These are phyloP conservation scores for Sarocladium oryzae DNA, from an alignment of 2,329 filamentous ascomycete species.

Conservation along the genomic window DNA sequence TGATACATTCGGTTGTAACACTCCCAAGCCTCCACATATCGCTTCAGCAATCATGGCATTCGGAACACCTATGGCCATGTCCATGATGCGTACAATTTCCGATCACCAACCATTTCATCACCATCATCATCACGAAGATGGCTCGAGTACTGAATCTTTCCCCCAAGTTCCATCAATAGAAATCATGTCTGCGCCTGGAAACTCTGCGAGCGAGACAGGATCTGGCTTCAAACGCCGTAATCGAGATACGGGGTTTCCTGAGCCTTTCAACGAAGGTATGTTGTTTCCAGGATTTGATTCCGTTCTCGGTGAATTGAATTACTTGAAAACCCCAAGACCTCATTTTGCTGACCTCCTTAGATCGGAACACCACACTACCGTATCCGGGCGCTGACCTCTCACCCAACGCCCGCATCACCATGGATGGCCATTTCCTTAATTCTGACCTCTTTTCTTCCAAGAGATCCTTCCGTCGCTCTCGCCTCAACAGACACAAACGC, in stretches of 20 bases:
- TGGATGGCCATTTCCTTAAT: constrained; percentile 40
- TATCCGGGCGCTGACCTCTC: constrained; percentile 56
- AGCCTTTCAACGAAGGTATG: constrained; percentile 42
- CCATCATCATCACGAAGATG: not conserved
- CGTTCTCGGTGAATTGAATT: too few species aligned
- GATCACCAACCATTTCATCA: not conserved
- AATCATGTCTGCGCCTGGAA: constrained; percentile 21
- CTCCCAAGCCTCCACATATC: not conserved
- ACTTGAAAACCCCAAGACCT: too few species aligned
- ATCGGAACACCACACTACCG: constrained; percentile 53
- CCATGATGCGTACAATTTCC: too few species aligned
- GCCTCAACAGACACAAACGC: constrained; percentile 40
- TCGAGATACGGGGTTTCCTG: constrained; percentile 46
- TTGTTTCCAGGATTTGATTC: constrained; percentile 10
- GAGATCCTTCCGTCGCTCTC: constrained; percentile 29
- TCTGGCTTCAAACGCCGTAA: constrained; percentile 16
- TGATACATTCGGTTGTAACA: too few species aligned
- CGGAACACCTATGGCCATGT: not conserved
- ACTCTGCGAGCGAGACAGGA: constrained; percentile 11
- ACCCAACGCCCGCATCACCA: constrained; percentile 49
- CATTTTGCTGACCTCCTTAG: constrained; percentile 23
- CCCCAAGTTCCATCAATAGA: constrained; percentile 10
- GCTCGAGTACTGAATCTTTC: constrained; percentile 3
- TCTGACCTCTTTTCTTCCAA: not conserved
- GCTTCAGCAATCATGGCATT: not conserved